Base-by-base conservation (phyloP, 768 basidiomycete genomes). In the Solioccasus polychromus region DNA sequence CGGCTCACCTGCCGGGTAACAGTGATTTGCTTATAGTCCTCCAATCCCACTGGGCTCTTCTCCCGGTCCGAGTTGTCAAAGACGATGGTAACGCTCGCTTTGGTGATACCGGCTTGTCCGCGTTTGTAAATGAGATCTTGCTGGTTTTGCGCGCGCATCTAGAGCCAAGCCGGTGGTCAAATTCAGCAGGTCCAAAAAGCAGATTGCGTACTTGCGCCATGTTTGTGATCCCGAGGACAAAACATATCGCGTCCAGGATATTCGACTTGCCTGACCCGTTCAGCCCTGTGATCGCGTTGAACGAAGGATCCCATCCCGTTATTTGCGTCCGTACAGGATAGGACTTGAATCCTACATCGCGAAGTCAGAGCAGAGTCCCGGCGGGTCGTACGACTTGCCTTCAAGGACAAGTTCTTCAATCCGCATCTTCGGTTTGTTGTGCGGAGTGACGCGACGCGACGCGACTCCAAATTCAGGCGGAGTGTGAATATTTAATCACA, bases 81-180 rank as follows among this genome's bases (percentile, higher is more conserved):
- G 2, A 99, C 94, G 59, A 98, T 92, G 24, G 96, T 97, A 3
- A 99, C 96, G 52, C 91, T 94, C 4, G 96, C 96, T 72, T 95
- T 94, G 10, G 91, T 92, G 48, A 98, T 76, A 9, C 96, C 96
- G 18, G 96, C 94, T 66, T 98, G 94, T 1, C 96, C 96, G 29
- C 96, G 88, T 68, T 99, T 99, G 78, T 99, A 99, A 45, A 99
- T 97, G 57, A 99, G 82, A 64, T 99, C 96, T 66, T 92, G 88
- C 61, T 96, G 88, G 69, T 97, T 98, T 53, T 87, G 78, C 14
- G 91, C 93, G 40, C 93, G 89, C 80, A 96, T 92, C 92, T 93
- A 53, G 19, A 25, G 23, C 30, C n/a, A 6, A 19, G 24, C 3
- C 3, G 4, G 28, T 12, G 14, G 23, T 28, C 15, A 50, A 31